Conservation (phyloP, 139 green algal species). For the Desmodesmus armatus region DNA sequence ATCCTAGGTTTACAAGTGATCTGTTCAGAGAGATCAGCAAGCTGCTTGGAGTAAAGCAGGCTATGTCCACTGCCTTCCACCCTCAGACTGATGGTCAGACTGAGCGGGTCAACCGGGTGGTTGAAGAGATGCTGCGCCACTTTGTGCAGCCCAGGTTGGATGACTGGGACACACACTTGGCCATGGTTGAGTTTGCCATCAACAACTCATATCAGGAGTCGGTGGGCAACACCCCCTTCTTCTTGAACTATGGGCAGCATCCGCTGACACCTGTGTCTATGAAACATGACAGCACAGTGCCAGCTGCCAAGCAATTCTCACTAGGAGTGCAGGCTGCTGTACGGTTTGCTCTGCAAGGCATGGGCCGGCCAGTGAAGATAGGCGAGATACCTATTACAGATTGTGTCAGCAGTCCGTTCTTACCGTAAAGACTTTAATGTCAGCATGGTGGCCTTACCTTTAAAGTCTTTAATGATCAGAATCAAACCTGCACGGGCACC, state of each 20-base stretch:
- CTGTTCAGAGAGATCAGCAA: slow-evolving; percentile 46
- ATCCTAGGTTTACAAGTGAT: slow-evolving; percentile 40
- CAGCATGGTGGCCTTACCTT: too few species aligned
- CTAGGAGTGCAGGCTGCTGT: neutral
- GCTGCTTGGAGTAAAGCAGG: slow-evolving; percentile 1
- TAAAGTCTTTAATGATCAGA: too few species aligned
- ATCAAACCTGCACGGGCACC: too few species aligned
- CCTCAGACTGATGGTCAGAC: slow-evolving; percentile 46
- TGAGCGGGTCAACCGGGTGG: slow-evolving; percentile 4
- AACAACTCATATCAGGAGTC: slow-evolving; percentile 39
- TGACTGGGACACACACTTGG: slow-evolving; percentile 40
- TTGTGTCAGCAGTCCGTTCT: too few species aligned
- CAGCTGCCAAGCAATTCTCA: neutral
- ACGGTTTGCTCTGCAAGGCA: too few species aligned
- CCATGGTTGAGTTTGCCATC: slow-evolving; percentile 28
- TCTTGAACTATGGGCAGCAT: slow-evolving; percentile 23
- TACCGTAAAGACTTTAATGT: too few species aligned
- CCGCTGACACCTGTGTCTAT: neutral
- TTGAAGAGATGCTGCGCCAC: slow-evolving; percentile 22
- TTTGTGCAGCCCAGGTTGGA: slow-evolving; percentile 20
- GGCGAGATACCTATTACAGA: too few species aligned
- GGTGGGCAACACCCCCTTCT: slow-evolving; percentile 25
- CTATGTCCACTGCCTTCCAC: slow-evolving; percentile 40
- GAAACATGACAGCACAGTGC: neutral
- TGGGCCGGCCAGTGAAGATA: too few species aligned